Conservation (phyloP, 495 filamentous ascomycete genomes). For the Neurospora sp. region DNA sequence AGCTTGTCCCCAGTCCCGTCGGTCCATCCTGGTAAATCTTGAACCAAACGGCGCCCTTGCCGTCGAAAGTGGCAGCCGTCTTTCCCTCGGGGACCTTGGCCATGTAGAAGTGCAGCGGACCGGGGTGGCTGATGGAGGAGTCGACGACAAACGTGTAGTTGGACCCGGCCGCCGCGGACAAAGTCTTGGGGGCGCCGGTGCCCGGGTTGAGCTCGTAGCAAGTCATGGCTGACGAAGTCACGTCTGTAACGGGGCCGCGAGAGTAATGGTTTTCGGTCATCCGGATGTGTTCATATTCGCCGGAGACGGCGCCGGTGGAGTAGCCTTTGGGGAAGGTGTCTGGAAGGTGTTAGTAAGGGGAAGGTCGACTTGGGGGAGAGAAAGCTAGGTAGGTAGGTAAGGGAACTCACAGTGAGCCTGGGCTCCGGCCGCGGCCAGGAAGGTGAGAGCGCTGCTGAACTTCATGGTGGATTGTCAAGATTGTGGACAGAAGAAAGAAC, state of each 20-base stretch:
- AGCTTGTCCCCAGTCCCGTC: conserved; percentile 19
- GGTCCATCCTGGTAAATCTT: conserved; percentile 37
- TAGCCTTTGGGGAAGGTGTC: conserved; percentile 19
- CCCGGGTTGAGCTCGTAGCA: conserved; percentile 28
- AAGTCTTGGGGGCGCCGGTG: conserved; percentile 18
- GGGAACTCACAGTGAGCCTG: conserved; percentile 30
- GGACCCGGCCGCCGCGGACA: conserved; percentile 32
- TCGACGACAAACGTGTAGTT: conserved; percentile 36
- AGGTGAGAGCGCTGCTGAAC: conserved; percentile 17
- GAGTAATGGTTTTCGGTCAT: conserved; percentile 36
- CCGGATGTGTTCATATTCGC: conserved; percentile 33
- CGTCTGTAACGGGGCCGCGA: conserved; percentile 25
- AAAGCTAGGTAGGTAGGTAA: neutral
- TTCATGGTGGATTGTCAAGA: conserved; percentile 19
- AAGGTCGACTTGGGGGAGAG: neutral
- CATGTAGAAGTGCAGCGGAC: conserved; percentile 36
- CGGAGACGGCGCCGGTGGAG: conserved; percentile 25
- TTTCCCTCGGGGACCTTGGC: conserved; percentile 33
- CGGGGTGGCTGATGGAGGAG: conserved; percentile 31
- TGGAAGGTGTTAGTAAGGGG: conserved; percentile 2
- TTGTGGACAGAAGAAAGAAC: too few species aligned
- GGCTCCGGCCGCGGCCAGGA: conserved; percentile 24
- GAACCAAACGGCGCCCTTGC: conserved; percentile 31
- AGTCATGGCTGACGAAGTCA: conserved; percentile 31
- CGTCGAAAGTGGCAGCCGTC: conserved; percentile 35